Percentiles rank a stretch among this genome's conserved stretches.
phyloP scores from a whole-genome alignment of 257 asterid genomes.

The Henckelia pumila region DNA sequence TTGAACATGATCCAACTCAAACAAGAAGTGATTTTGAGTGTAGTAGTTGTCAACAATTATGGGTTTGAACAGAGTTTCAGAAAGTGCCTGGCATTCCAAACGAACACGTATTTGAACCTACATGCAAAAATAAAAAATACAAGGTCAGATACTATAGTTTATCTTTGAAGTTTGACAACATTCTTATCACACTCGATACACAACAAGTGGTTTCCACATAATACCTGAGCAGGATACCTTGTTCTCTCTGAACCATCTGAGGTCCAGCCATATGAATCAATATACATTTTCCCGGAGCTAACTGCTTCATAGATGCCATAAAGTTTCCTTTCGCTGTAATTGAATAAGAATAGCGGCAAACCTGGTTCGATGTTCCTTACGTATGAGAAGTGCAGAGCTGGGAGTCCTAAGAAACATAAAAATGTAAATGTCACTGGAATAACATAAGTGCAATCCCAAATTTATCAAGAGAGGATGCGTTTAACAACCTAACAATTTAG shows the following conservation, averaged over 20 bases:
- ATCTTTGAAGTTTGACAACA: constrained; percentile 15
- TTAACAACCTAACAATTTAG: constrained; percentile 19
- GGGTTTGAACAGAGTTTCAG: constrained; percentile 65
- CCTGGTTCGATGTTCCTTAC: constrained; percentile 77
- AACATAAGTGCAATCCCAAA: constrained; percentile 20
- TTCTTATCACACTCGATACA: constrained; percentile 12
- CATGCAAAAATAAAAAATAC: constrained; percentile 22
- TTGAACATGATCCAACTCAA: constrained; percentile 87
- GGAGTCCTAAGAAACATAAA: constrained; percentile 58
- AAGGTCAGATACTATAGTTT: constrained; percentile 11
- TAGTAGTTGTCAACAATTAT: constrained; percentile 70
- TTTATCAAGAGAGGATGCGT: constrained; percentile 7
- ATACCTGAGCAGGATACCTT: constrained; percentile 80
- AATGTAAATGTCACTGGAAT: constrained; percentile 16
- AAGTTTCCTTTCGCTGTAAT: constrained; percentile 60
- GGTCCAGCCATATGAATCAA: constrained; percentile 90
- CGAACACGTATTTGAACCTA: constrained; percentile 74
- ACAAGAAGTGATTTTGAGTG: constrained; percentile 54
- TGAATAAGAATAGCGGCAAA: constrained; percentile 76
- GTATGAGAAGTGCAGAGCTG: constrained; percentile 52
- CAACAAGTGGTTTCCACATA: constrained; percentile 15
- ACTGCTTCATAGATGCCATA: constrained; percentile 86
- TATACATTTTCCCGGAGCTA: constrained; percentile 64
- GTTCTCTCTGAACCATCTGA: constrained; percentile 68
- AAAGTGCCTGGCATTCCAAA: constrained; percentile 51